Evolutionary conservation across 257 asterid species (phyloP).

Genomic region (Ilex asprella): DNA sequence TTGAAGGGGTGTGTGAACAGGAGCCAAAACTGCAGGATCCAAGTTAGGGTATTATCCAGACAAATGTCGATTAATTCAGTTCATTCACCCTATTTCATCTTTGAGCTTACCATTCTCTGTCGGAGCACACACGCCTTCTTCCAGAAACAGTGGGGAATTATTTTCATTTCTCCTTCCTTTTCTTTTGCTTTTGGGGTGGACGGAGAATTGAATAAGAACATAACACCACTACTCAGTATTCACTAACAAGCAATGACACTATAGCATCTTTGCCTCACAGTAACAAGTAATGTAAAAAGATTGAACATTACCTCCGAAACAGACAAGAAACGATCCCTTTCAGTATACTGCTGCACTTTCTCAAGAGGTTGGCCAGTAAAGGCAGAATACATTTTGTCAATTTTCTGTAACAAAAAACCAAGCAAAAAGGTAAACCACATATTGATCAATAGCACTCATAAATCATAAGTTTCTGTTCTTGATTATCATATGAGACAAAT

Average conservation of each 20-base stretch:
- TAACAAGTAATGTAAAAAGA: constrained; percentile 2
- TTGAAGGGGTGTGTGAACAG: no score
- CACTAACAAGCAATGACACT: neutral
- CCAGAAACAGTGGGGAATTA: no score
- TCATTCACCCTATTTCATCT: no score
- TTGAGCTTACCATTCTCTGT: no score
- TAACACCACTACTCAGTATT: no score
- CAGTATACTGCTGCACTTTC: constrained; percentile 76
- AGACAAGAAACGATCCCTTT: constrained; percentile 83
- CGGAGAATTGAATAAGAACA: neutral
- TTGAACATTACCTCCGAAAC: constrained; percentile 61
- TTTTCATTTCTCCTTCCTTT: neutral
- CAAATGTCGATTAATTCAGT: no score
- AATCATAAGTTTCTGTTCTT: neutral
- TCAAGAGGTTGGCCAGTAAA: constrained; percentile 86
- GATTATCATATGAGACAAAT: no score
- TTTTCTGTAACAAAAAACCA: constrained; percentile 54
- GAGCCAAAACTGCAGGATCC: no score
- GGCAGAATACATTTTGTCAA: constrained; percentile 84
- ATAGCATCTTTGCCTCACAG: neutral
- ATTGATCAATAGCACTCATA: neutral
- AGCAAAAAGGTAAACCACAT: constrained; percentile 1
- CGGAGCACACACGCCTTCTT: no score
- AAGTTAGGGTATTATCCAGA: no score
- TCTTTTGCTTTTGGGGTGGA: no score